Base-by-base conservation (phyloP, 139 green algal species). In the Micractinium sp. region DNA sequence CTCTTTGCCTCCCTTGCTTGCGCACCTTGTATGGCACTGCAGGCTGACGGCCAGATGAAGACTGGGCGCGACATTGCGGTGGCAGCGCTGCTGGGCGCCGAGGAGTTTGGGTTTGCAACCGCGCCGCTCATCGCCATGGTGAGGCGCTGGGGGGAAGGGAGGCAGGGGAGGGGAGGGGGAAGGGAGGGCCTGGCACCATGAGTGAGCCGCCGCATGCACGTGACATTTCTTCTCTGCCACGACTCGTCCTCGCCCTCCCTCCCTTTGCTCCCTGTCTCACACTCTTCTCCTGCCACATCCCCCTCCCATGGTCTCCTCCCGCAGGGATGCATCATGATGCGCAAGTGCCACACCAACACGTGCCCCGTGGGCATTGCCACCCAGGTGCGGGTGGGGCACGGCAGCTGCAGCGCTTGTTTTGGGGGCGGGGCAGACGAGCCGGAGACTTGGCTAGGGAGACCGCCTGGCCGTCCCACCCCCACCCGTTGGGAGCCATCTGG, bases 341-440 rank as follows among this genome's bases (percentile, higher is more conserved):
- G 97, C 90, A 99, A 99, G 95, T 99, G 97, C 93, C 97, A 99
- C 94, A 99, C 96, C 87, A 99, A 99, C 94, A 98, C 96, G 13
- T 99, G 97, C 94, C 97, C 97, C 36, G 97, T 99, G n/a, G 97
- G 97, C 87, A 95, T 99, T 47, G 96, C 96, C 79, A 99, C 96
- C 1, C 96, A 96, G 86, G 92, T 82, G 77, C 19, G 75, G 38
- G 36, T 3, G 9, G 38, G 39, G 38, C 25, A 20, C 23, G 23
- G 38, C 38, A 14, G 77, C 77, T 35, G 74, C 14, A 22, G 1
- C 0, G 33, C 16, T 36, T 78, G n/a, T n/a, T n/a, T n/a, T n/a
- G n/a, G n/a, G n/a, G n/a, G n/a, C n/a, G n/a, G n/a, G n/a, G n/a
- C n/a, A n/a, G n/a, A n/a, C n/a, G n/a, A n/a, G n/a, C n/a, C n/a